phyloP scores from a whole-genome alignment of 352 stramenopile genomes.

The Globisporangium polare region DNA sequence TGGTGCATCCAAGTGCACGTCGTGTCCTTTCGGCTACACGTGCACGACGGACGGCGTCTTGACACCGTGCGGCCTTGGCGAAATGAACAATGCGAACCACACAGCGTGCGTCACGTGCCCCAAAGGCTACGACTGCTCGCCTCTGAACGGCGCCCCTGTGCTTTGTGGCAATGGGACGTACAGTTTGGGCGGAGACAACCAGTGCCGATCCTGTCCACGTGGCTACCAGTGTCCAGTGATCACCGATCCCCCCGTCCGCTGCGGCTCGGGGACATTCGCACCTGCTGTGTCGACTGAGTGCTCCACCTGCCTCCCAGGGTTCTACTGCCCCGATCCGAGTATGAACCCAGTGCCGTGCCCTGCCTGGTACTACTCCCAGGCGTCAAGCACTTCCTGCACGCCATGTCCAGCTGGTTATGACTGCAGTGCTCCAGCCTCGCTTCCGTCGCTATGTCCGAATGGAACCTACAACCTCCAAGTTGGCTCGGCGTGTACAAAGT shows the following conservation, averaged over 20 bases:
- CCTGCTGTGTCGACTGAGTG: constrained; percentile 29
- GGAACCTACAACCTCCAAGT: constrained; percentile 43
- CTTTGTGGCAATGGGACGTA: constrained; percentile 9
- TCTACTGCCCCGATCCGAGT: constrained; percentile 40
- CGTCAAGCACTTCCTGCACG: constrained; percentile 35
- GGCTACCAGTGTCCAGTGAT: constrained; percentile 42
- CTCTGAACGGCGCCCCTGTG: background rate
- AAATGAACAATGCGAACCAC: constrained; percentile 34
- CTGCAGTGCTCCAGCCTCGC: constrained; percentile 31
- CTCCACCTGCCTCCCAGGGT: constrained; percentile 34
- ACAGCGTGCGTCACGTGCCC: constrained; percentile 16
- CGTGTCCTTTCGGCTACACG: constrained; percentile 43
- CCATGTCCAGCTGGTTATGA: constrained; percentile 49
- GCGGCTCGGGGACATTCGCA: constrained; percentile 27
- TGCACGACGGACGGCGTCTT: constrained; percentile 31
- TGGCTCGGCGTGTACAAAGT: constrained; percentile 34
- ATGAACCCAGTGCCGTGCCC: constrained; percentile 35
- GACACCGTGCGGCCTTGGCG: constrained; percentile 7
- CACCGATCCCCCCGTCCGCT: constrained; percentile 10
- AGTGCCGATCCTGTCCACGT: constrained; percentile 6
- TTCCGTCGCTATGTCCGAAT: constrained; percentile 28
- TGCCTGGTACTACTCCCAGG: constrained; percentile 35
- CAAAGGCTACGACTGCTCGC: constrained; percentile 20
- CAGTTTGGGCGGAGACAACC: constrained; percentile 7
- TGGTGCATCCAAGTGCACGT: constrained; percentile 33